phyloP scores from a whole-genome alignment of 2,329 filamentous ascomycete genomes.

The Colletotrichum viniferum region DNA sequence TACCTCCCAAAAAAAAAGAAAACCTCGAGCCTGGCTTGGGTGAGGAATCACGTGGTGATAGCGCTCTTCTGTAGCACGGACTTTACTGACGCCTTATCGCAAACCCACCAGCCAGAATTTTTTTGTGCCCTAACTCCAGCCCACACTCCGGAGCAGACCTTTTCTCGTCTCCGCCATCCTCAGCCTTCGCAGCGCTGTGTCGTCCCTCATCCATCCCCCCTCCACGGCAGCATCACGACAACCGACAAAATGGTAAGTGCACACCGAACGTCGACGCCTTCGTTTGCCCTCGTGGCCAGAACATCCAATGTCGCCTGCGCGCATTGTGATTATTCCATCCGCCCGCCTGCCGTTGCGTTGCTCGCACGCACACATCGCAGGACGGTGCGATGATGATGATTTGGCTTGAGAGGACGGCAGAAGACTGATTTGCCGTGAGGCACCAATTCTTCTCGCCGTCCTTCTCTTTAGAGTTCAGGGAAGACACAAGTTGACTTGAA shows the following conservation, averaged over 20 bases:
- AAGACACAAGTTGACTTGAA: slow-evolving; percentile 78
- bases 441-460: background rate
- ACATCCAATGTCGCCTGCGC: slow-evolving; percentile 17
- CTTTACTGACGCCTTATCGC: background rate
- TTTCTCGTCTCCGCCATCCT: background rate
- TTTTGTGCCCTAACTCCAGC: slow-evolving; percentile 23
- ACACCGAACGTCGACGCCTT: background rate
- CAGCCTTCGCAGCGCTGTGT: background rate
- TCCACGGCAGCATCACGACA: slow-evolving; percentile 19
- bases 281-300: background rate
- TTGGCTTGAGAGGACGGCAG: slow-evolving; percentile 63
- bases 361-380: slow-evolving; percentile 42
- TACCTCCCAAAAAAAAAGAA: background rate
- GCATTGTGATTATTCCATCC: slow-evolving; percentile 35
- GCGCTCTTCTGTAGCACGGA: background rate
- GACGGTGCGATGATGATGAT: slow-evolving; percentile 67
- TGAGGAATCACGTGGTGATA: background rate
- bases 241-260: slow-evolving; percentile 21
- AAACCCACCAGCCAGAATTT: slow-evolving; percentile 5
- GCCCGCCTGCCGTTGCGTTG: slow-evolving; percentile 39
- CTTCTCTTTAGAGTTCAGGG: slow-evolving; percentile 91
- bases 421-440: background rate
- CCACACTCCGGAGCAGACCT: background rate
- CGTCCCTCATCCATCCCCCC: background rate
- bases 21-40: too few relatives aligned